Base-by-base conservation (phyloP, 495 filamentous ascomycete genomes). In the Penicillium paxilli region DNA sequence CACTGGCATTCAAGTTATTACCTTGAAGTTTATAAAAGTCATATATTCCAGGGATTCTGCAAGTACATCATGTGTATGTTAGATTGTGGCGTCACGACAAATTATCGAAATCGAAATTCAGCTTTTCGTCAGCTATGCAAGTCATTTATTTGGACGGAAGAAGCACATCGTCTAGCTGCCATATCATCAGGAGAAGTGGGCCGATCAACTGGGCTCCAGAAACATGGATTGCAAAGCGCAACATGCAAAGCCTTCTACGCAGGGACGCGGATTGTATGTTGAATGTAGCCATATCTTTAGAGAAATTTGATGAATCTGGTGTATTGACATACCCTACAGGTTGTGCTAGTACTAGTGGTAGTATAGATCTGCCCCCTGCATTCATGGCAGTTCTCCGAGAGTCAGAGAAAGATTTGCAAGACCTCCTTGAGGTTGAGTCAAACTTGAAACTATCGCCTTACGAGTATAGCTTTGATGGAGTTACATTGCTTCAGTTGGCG, bases 51-150 rank as follows among this genome's bases (percentile, higher is more conserved):
- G 12, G 1, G 5, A 19, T 1, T 48, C 26, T 11, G 6, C 28
- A 41, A 16, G 38, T 47, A 33, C 21, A 38, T 53, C 42, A 47
- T 11, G 47, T 53, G 19, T 16, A 53, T 47, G 12, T 20, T 47
- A 25, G 4, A 46, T 22, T 21, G 24, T 7, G 44, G 22, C n/a
- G 26, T 24, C 5, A 22, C 25, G 9, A 16, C 16, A 2, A 17
- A 48, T 19, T 48, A 32, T 32, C 2, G 19, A 1, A 20, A 16
- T 32, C 45, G 0, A 5, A 5, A 8, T 30, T 33, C 49, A 8
- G 0, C 19, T 10, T 17, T 41, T 23, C 49, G 35, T 9, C 11
- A 3, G 0, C 4, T 51, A 22, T 51, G 49, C 20, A 12, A 17
- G 2, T 40, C 35, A 44, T 51, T 25, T 23, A 4, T 51, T 30